Base-by-base conservation (phyloP, 1,284 basidiomycete species). In the Microbotryum violaceum region DNA sequence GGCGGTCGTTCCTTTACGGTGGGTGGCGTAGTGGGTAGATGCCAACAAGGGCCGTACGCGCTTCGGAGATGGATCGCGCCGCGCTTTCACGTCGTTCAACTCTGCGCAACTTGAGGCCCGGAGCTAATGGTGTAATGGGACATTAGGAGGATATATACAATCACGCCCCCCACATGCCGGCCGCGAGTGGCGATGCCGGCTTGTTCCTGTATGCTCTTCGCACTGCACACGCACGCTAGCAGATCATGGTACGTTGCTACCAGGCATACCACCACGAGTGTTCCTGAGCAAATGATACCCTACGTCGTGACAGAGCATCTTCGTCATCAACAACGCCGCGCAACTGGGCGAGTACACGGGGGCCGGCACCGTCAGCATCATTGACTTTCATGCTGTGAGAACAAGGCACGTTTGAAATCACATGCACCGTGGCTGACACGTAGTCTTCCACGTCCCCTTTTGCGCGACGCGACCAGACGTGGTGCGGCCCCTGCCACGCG, bases 311-410 rank as follows among this genome's bases (percentile, higher is more conserved):
- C 37, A 42, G 37, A 29, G 3, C 54, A 59, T 59, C 31, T 54
- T 44, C 42, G 47, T 49, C 21, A 33, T 59, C 21, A 25, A 18
- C 46, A n/a, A n/a, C 18, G 21, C 54, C 44, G n/a, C 58, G 3
- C 45, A 54, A n/a, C 52, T 59, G 20, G 27, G 44, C 27, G 20
- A 25, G 4, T 12, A 31, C 27, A 59, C 46, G 4, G 1, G n/a
- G 4, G 23, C 52, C 0, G 10, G 21, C 23, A 27, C 49, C 20
- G 29, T 68, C 9, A 55, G 49, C 16, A 23, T 68, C 29, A 56
- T 68, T 33, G 67, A 68, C 60, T 68, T 68, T 44, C 62, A 62
- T 46, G 66, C 66, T 14, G 46, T 46, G 44, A 61, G 29, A 27
- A 27, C 27, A 27, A 6, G 4, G 27, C 6, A 27, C 27, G 27